A percentile compares a stretch with the other conserved stretches of the same genome.
These are phyloP conservation scores for Cardiosporidium cionae DNA, from an alignment of 169 alveolate genomes.

Conservation along the genomic window DNA sequence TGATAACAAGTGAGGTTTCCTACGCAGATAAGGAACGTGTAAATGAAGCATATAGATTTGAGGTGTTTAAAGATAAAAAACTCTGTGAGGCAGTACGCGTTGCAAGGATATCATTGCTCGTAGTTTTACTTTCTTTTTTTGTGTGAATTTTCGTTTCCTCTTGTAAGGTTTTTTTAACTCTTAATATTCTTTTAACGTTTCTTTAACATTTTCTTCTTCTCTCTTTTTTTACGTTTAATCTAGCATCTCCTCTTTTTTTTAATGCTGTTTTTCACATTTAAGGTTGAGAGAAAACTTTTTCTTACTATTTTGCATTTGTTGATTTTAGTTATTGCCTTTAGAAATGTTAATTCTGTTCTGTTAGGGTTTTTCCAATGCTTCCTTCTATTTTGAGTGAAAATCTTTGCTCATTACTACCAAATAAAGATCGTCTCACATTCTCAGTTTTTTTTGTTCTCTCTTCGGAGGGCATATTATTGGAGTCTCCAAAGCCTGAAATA, in stretches of 20 bases:
- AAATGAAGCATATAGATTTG: no score
- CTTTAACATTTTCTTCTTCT: not conserved
- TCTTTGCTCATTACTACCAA: slow-evolving; percentile 20
- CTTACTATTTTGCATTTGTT: no score
- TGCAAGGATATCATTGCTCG: no score
- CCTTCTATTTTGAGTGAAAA: slow-evolving; percentile 26
- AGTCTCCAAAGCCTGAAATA: not conserved
- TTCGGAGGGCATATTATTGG: not conserved
- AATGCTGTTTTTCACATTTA: no score
- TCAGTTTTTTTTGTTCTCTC: slow-evolving; percentile 6
- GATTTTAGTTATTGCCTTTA: not conserved
- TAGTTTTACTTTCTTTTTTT: no score
- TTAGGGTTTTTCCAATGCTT: slow-evolving; percentile 34
- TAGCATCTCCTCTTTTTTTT: no score
- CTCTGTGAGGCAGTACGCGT: no score
- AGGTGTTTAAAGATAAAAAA: no score
- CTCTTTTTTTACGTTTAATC: no score
- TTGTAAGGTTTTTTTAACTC: not conserved
- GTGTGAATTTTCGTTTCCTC: not conserved
- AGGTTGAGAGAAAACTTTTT: no score
- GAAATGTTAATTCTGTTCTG: not conserved
- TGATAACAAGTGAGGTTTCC: slow-evolving; percentile 9
- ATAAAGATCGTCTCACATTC: not conserved
- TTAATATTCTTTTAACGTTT: not conserved
- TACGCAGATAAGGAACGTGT: no score